Evolutionary conservation across 352 stramenopile genomes (phyloP).

Genomic region (Globisporangium cystogenes): DNA sequence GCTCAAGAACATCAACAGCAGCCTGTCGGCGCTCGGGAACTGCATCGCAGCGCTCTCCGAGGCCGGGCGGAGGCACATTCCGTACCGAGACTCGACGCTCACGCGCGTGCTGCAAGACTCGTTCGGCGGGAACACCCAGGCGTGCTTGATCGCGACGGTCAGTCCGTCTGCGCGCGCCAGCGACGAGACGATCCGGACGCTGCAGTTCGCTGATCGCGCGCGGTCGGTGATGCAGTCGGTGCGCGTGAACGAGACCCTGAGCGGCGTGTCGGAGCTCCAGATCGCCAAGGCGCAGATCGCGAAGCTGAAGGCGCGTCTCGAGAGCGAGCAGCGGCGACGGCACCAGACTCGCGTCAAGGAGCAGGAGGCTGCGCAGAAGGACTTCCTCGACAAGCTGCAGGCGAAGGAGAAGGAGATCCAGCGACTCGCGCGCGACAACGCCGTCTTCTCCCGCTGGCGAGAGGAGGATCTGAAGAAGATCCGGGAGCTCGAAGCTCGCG

Average conservation of each 20-base stretch:
- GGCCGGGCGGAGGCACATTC: conserved; percentile 82
- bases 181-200: conserved; percentile 72
- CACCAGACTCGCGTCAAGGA: conserved; percentile 55
- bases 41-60: conserved; percentile 87
- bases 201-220: conserved; percentile 75
- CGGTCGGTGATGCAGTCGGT: conserved; percentile 70
- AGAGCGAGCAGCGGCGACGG: conserved; percentile 37
- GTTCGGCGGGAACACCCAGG: conserved; percentile 66
- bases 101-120: conserved; percentile 86
- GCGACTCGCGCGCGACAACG: conserved; percentile 48
- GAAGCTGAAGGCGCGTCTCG: conserved; percentile 40
- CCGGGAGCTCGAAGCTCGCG: conserved; percentile 29
- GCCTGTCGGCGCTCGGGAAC: conserved; percentile 86
- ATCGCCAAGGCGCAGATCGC: conserved; percentile 55
- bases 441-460: conserved; percentile 52
- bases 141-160: conserved; percentile 67
- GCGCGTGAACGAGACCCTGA: conserved; percentile 58
- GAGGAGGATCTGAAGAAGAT: conserved; percentile 57
- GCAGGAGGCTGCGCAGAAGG: conserved; percentile 33
- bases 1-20: conserved; percentile 91
- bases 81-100: conserved; percentile 87
- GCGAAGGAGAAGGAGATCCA: conserved; percentile 60
- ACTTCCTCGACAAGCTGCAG: conserved; percentile 48
- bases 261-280: conserved; percentile 43
- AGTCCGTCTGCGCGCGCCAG: conserved; percentile 30